Percentiles rank a stretch among this genome's conserved stretches.
Evolutionary conservation across 306 rosid species (phyloP).

Genomic region (Cucumis hystrix): DNA sequence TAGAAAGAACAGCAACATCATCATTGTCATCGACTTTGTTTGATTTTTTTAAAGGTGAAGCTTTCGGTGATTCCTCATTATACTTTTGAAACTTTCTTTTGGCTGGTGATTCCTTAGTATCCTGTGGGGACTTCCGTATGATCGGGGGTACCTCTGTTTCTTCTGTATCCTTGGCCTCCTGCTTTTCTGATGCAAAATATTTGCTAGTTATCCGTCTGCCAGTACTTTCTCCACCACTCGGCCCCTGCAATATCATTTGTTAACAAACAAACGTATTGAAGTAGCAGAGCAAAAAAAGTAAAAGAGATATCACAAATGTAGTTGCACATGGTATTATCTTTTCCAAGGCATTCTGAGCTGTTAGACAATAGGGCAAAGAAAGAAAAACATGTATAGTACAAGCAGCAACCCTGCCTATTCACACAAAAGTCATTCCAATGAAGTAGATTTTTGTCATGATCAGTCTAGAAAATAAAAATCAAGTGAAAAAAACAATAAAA

Average conservation of each 20-base stretch:
- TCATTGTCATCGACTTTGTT: constrained; percentile 32
- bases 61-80: constrained; percentile 19
- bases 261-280: background rate
- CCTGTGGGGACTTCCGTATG: constrained; percentile 50
- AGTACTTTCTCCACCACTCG: constrained; percentile 39
- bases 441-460: background rate
- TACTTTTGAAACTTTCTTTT: constrained; percentile 54
- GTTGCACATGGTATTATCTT: background rate
- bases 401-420: background rate
- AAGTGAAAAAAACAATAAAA: background rate
- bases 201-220: constrained; percentile 78
- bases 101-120: constrained; percentile 38
- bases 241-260: constrained; percentile 21
- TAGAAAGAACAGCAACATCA: constrained; percentile 31
- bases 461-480: background rate
- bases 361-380: background rate
- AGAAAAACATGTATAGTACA: background rate
- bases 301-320: background rate
- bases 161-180: constrained; percentile 36
- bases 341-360: background rate
- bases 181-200: constrained; percentile 41
- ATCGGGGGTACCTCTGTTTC: constrained; percentile 37
- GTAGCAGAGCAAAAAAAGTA: background rate
- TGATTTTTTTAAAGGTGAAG: constrained; percentile 28
- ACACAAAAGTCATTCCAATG: background rate